phyloP scores from a whole-genome alignment of 108 stramenopile species.

The Seminavis robusta region DNA sequence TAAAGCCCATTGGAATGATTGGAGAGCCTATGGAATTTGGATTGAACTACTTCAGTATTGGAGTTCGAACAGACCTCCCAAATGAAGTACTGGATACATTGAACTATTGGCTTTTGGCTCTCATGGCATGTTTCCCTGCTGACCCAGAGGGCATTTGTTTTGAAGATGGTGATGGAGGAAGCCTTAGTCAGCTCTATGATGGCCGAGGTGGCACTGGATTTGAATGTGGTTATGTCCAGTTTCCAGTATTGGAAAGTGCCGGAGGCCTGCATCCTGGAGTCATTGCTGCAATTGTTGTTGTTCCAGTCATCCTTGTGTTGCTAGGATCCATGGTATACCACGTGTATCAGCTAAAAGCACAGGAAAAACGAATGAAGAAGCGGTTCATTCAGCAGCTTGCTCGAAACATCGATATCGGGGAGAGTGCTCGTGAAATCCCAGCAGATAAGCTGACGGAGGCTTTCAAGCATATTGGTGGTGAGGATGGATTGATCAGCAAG shows the following conservation, averaged over 20 bases:
- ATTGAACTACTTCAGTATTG: slow-evolving; percentile 26
- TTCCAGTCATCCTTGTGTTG: background rate
- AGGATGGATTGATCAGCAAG: slow-evolving; percentile 19
- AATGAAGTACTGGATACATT: slow-evolving; percentile 10
- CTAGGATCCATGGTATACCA: background rate
- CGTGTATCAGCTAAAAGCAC: slow-evolving; percentile 3
- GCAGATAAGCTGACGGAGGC: slow-evolving; percentile 20
- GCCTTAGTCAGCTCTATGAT: slow-evolving; percentile 9
- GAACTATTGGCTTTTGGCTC: slow-evolving; percentile 21
- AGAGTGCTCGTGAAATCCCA: slow-evolving; percentile 2
- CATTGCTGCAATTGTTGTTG: background rate
- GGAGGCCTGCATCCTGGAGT: background rate
- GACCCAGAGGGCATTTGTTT: slow-evolving; percentile 7
- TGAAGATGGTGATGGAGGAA: slow-evolving; percentile 9
- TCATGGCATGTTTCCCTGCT: slow-evolving; percentile 20
- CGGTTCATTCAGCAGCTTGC: slow-evolving; percentile 28
- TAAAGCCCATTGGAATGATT: slow-evolving; percentile 23
- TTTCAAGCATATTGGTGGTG: slow-evolving; percentile 16
- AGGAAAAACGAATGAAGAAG: slow-evolving; percentile 16
- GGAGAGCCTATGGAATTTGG: slow-evolving; percentile 26
- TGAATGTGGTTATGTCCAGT: slow-evolving; percentile 31
- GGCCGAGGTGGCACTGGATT: slow-evolving; percentile 16
- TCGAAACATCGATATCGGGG: slow-evolving; percentile 16
- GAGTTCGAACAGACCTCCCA: slow-evolving; percentile 19
- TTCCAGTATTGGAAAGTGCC: slow-evolving; percentile 19